Evolutionary conservation across 257 asterid genomes (phyloP), one percentile per base, ranked within the genome.

Genomic region (Petunia axillaris): DNA sequence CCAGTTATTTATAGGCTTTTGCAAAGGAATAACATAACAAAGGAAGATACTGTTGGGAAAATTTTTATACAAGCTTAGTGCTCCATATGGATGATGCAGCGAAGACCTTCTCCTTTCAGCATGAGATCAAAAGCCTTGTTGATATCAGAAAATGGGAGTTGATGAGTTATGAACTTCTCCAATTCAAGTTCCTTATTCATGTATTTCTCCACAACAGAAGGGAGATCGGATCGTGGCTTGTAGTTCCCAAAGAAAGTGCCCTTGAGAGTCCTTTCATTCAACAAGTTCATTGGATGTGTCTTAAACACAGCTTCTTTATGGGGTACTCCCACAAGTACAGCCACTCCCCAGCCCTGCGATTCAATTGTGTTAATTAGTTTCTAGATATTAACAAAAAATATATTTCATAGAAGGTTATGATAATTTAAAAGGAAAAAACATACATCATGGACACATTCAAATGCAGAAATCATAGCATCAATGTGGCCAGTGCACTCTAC

Each of bases 391-490:
- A 25, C 25, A 25, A 25, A 25, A 25, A 4, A 6, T 57, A 78
- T 11, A 78, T 7, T 9, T 6, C 43, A 4, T 40, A 7, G 16
- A 10, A 4, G 9, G 15, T 2, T 40, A 3, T 15, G 1, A 58
- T 13, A 60, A 15, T 1, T 37, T 38, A 25, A 25, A 8, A 36
- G n/a, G 5, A 6, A 53, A 37, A 50, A 6, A 25, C n/a, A 65
- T 90, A 93, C 98, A 82, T 91, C 97, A 35, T 93, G 98, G 75
- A 91, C 97, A 59, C 98, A 93, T 89, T 93, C 98, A n/a, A 93
- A 93, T 36, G 98, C 98, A 38, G 96, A 91, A 57, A 91, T 90
- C 98, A 93, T 93, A 0, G 94, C 98, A 11, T 85, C 88, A 64
- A 88, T 80, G 8, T 90, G 87, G 43, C 98, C 98, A 0, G 97